Conservation (phyloP, 352 stramenopile genomes). For the Phytophthora pistaciae region DNA sequence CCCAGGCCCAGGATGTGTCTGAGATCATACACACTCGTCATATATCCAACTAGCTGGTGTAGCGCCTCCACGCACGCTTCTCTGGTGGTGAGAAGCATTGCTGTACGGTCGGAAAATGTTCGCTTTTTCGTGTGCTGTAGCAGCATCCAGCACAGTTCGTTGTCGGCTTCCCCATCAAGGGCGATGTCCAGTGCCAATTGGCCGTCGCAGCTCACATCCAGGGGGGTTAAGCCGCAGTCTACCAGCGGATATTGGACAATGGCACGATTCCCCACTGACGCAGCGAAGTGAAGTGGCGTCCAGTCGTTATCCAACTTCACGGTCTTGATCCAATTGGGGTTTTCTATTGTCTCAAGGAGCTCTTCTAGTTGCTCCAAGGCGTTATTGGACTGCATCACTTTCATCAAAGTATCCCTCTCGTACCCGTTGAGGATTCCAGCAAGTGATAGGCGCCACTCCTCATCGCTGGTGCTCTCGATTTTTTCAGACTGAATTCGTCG, state of each 20-base stretch:
- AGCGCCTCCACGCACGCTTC: no score
- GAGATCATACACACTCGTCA: no score
- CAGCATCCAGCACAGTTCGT: no score
- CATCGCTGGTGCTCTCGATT: background rate
- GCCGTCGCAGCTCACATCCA: no score
- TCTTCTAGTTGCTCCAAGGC: slow-evolving; percentile 2
- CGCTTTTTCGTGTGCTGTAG: no score
- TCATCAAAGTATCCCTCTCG: background rate
- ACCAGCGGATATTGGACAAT: slow-evolving; percentile 21
- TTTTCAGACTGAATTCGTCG: slow-evolving; percentile 2
- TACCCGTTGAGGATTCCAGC: background rate
- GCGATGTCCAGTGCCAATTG: no score
- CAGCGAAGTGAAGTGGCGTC: slow-evolving; percentile 17
- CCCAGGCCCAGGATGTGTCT: no score
- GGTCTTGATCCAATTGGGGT: slow-evolving; percentile 13
- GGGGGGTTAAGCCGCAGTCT: background rate
- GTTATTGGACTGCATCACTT: slow-evolving; percentile 4
- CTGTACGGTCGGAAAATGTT: no score
- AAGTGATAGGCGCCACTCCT: background rate
- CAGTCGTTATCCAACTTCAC: slow-evolving; percentile 10
- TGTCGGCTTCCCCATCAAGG: no score
- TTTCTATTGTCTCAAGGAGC: background rate
- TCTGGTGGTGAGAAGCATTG: no score
- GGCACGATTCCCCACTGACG: background rate
- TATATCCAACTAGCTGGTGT: no score